These are phyloP conservation scores for Kodamaea kaohsiungensis DNA, from an alignment of 805 yeast genomes.

Conservation along the genomic window DNA sequence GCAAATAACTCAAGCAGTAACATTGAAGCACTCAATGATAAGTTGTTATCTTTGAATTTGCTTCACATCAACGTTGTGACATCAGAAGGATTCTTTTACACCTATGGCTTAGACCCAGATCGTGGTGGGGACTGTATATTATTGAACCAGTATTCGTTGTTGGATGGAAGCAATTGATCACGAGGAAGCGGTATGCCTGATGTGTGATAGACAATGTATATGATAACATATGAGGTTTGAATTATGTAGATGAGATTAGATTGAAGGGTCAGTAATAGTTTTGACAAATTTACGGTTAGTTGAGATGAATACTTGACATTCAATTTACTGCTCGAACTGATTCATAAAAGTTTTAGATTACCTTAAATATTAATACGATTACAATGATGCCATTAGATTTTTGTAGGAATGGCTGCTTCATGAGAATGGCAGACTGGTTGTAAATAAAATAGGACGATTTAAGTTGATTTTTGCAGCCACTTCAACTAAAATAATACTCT, in stretches of 20 bases:
- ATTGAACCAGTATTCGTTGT: constrained; percentile 65
- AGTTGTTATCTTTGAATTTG: constrained; percentile 25
- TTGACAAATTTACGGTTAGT: background rate
- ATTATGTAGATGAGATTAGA: background rate
- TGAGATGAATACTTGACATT: too few species aligned
- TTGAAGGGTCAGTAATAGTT: background rate
- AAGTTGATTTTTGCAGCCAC: background rate
- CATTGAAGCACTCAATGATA: constrained; percentile 19
- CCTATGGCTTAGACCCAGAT: constrained; percentile 79
- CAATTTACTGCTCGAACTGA: too few species aligned
- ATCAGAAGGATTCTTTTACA: constrained; percentile 76
- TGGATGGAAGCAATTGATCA: constrained; percentile 23
- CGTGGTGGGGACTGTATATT: constrained; percentile 92
- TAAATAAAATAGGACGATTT: too few species aligned
- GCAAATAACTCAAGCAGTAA: constrained; percentile 6
- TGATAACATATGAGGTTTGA: background rate
- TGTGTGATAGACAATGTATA: background rate
- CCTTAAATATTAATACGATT: too few species aligned
- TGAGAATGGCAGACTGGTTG: too few species aligned
- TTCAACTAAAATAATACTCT: too few species aligned
- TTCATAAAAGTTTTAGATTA: too few species aligned
- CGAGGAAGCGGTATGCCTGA: background rate
- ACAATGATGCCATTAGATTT: too few species aligned
- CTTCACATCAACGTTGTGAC: constrained; percentile 71
- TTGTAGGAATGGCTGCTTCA: too few species aligned